A percentile compares a stretch with the other conserved stretches of the same genome.
These are phyloP conservation scores for Fusarium sterilihyphosum DNA, from an alignment of 2,329 filamentous ascomycete genomes.

Conservation along the genomic window DNA sequence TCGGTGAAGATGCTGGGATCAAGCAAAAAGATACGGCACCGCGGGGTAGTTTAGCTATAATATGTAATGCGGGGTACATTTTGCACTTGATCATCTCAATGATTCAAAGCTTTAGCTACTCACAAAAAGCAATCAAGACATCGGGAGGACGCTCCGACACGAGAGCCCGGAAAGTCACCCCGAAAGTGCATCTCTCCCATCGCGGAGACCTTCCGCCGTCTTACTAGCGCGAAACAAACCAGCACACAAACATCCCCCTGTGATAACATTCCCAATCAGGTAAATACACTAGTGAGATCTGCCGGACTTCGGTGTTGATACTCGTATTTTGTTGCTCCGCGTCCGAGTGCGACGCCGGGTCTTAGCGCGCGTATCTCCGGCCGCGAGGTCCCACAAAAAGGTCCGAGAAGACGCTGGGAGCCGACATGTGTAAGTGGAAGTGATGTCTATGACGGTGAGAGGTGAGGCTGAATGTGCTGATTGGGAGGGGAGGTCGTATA, in stretches of 20 bases:
- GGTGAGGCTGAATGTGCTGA: not conserved
- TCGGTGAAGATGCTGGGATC: not conserved
- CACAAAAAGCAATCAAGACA: not conserved
- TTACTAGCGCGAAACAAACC: not conserved
- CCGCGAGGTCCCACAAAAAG: slow-evolving; percentile 22
- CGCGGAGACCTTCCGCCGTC: slow-evolving; percentile 8
- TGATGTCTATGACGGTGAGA: not conserved
- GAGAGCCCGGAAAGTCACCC: slow-evolving; percentile 12
- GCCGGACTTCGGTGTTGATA: not conserved
- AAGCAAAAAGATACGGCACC: slow-evolving; percentile 7
- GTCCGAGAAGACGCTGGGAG: not conserved
- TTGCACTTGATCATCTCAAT: not conserved
- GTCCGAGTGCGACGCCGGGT: not conserved
- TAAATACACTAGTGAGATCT: not conserved
- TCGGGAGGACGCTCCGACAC: slow-evolving; percentile 19
- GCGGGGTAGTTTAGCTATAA: slow-evolving; percentile 19
- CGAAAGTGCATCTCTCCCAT: not conserved
- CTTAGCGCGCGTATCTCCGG: slow-evolving; percentile 16
- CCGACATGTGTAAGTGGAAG: not conserved
- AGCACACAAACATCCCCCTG: not conserved
- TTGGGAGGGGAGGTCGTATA: not conserved
- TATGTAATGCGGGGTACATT: slow-evolving; percentile 11
- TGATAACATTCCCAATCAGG: not conserved
- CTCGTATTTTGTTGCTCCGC: not conserved
- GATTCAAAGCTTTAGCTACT: not conserved